Evolutionary conservation across 768 basidiomycete species (phyloP).

Genomic region (Sarcodon aspratus): DNA sequence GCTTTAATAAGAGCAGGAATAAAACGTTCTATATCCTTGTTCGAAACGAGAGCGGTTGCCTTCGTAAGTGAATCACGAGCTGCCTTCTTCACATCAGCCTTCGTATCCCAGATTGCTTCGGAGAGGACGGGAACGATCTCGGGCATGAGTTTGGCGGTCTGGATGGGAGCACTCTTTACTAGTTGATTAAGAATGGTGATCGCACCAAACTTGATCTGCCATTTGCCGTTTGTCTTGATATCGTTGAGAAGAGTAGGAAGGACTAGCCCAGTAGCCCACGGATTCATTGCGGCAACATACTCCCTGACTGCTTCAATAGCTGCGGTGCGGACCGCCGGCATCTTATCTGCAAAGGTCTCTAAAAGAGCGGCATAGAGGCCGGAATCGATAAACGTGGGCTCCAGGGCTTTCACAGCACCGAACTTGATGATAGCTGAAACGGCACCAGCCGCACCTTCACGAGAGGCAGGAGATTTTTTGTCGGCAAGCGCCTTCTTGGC

Average conservation of each 20-base stretch:
- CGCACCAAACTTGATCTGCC: constrained; percentile 91
- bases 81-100: constrained; percentile 97
- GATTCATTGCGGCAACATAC: constrained; percentile 71
- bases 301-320: constrained; percentile 75
- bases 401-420: constrained; percentile 72
- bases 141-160: constrained; percentile 84
- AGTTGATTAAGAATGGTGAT: constrained; percentile 79
- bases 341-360: constrained; percentile 93
- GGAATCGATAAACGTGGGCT: constrained; percentile 80
- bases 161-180: constrained; percentile 68
- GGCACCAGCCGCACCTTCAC: constrained; percentile 78
- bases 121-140: constrained; percentile 91
- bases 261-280: constrained; percentile 76
- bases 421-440: constrained; percentile 48
- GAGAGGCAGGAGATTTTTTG: constrained; percentile 90
- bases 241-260: constrained; percentile 85
- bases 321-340: constrained; percentile 74
- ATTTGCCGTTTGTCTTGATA: constrained; percentile 93
- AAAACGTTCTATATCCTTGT: constrained; percentile 97
- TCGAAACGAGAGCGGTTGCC: constrained; percentile 88
- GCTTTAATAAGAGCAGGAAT: constrained; percentile 97
- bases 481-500: constrained; percentile 78
- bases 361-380: constrained; percentile 81
- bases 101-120: constrained; percentile 98
- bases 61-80: constrained; percentile 91